Evolutionary conservation across 805 yeast genomes (phyloP).

Genomic region (Ogataea ganodermae): DNA sequence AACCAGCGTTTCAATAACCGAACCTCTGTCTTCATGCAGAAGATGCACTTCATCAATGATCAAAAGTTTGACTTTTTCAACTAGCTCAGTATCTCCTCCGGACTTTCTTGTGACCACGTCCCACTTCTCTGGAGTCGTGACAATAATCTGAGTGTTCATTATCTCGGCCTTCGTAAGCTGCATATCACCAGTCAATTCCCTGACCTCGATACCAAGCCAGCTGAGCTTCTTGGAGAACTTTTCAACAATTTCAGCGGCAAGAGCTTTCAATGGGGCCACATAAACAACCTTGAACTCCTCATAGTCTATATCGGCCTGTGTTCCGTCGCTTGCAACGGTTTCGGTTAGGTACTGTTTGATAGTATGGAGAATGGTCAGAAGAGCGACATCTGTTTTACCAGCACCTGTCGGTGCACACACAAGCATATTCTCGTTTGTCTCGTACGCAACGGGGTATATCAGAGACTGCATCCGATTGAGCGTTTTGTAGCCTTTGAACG

Average conservation of each 20-base stretch:
- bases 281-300: slow-evolving; percentile 89
- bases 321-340: slow-evolving; percentile 47
- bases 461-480: slow-evolving; percentile 88
- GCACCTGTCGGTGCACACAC: slow-evolving; percentile 99
- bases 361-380: slow-evolving; percentile 75
- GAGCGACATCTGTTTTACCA: slow-evolving; percentile 93
- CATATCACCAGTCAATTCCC: slow-evolving; percentile 96
- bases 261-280: slow-evolving; percentile 90
- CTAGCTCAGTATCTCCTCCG: slow-evolving; percentile 82
- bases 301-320: slow-evolving; percentile 66
- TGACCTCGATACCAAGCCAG: slow-evolving; percentile 84
- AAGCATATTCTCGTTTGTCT: slow-evolving; percentile 90
- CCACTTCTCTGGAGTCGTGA: slow-evolving; percentile 97
- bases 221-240: slow-evolving; percentile 75
- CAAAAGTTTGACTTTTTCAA: slow-evolving; percentile 78
- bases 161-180: slow-evolving; percentile 83
- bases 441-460: slow-evolving; percentile 89
- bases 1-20: slow-evolving; percentile 92
- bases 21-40: slow-evolving; percentile 96
- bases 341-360: slow-evolving; percentile 69
- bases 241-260: slow-evolving; percentile 96
- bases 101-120: slow-evolving; percentile 95
- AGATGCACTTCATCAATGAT: slow-evolving; percentile 97
- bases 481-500: slow-evolving; percentile 75
- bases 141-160: slow-evolving; percentile 79